Conservation (phyloP, 768 basidiomycete species). For the Exsudoporus frostii region DNA sequence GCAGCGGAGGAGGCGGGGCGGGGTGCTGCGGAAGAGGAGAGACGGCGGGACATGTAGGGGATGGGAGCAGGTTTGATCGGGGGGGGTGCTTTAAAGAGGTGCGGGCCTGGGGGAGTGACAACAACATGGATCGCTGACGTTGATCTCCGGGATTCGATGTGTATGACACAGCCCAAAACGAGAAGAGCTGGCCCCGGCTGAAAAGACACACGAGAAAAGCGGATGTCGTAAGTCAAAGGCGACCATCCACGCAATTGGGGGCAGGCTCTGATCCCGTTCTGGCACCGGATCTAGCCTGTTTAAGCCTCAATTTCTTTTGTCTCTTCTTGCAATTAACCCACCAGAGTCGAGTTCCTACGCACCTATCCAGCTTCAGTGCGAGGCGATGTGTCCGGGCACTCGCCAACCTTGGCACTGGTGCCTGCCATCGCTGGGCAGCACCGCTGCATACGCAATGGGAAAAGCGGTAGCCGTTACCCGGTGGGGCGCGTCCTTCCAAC, state of each 20-base stretch:
- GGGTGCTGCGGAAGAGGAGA: conserved; percentile 35
- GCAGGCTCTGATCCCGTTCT: conserved; percentile 17
- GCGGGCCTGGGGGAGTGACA: conserved; percentile 18
- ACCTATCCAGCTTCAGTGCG: neutral
- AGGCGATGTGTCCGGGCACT: too few relatives aligned
- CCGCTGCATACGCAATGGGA: conserved; percentile 7
- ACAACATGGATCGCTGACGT: conserved; percentile 24
- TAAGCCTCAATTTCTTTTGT: conserved; percentile 2
- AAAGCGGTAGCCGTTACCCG: conserved; percentile 21
- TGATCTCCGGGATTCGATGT: conserved; percentile 30
- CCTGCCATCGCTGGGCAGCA: neutral
- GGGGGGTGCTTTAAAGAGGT: conserved; percentile 19
- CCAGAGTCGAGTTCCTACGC: neutral
- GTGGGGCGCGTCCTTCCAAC: conserved; percentile 17
- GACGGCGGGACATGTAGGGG: conserved; percentile 56
- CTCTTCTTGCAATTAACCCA: neutral
- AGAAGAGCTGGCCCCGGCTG: conserved; percentile 14
- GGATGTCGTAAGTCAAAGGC: conserved; percentile 37
- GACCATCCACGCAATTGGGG: conserved; percentile 26
- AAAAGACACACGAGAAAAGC: conserved; percentile 37
- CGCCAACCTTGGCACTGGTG: too few relatives aligned
- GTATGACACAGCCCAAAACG: conserved; percentile 22
- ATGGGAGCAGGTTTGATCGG: conserved; percentile 24
- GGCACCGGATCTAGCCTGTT: conserved; percentile 14
- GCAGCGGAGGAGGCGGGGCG: conserved; percentile 27